Evolutionary conservation across 78 protist species (phyloP), one percentile per base, ranked within the genome.

Genomic region (Dictyostelium intermedium): DNA sequence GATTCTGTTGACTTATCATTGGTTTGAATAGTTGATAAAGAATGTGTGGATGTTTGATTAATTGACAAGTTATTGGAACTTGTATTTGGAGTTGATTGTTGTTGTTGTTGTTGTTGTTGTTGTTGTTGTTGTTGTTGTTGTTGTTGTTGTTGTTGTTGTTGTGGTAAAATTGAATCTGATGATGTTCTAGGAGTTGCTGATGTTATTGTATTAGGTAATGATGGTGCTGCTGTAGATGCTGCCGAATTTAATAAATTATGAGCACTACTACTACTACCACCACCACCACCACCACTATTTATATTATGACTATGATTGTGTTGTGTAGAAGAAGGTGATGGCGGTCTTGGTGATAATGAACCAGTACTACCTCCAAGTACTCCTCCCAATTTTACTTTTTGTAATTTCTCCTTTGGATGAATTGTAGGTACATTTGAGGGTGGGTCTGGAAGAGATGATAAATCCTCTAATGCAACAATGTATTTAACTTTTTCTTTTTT

Each of bases 391-490:
- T 72, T 72, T 18, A 16, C 23, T 72, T 72, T 72, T 72, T 72
- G 79, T 32, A 45, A 34, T 34, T 18, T 34, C 5, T 16, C n/a
- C 7, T 45, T 80, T 41, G 84, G 50, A 41, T 78, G 20, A 23
- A 86, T 50, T 7, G 80, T 76, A 25, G 92, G 92, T 10, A 77
- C 47, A 13, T 83, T 86, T 9, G 84, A 77, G 0, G 92, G 92
- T 86, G 80, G 81, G 56, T 86, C 84, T 20, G 92, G 92, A 32
- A 86, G 60, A 5, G 92, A 86, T 60, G 91, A 85, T 13, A 85
- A 23, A 50, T 85, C 91, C 32, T 80, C 84, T 6, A 72, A 6
- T 13, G 91, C 50, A 35, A 61, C 76, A 14, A 30, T 18, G 25
- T 39, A 35, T 45, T 45, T 83, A 27, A 66, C 66, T 43, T 8